Conservation (phyloP, 1,284 basidiomycete genomes). For the Fomes fomentarius region DNA sequence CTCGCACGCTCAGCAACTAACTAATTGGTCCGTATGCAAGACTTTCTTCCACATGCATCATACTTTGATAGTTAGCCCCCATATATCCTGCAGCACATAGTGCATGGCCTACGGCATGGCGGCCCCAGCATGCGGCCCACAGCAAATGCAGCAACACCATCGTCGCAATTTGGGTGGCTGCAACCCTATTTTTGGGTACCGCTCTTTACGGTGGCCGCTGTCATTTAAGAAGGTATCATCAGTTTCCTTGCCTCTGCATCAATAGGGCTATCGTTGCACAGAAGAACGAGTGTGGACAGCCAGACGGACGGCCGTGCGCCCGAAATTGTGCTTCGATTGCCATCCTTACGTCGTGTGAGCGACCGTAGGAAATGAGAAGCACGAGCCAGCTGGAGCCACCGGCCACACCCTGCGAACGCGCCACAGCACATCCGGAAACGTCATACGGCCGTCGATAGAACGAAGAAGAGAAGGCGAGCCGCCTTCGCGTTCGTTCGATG, state of each 20-base stretch:
- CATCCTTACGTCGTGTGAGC: constrained; percentile 16
- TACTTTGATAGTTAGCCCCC: background rate
- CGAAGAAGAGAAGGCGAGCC: background rate
- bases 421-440: constrained; percentile 7
- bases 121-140: too few species aligned
- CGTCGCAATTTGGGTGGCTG: background rate
- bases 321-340: constrained; percentile 10
- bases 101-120: too few species aligned
- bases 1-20: background rate
- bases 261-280: background rate
- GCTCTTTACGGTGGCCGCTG: too few species aligned
- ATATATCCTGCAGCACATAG: too few species aligned
- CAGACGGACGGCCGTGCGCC: constrained; percentile 17
- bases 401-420: constrained; percentile 15
- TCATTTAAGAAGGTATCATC: background rate
- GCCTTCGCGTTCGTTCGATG: background rate
- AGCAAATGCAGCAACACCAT: background rate
- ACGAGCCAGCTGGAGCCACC: constrained; percentile 1
- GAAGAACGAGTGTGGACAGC: constrained; percentile 8
- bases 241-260: background rate
- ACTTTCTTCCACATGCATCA: constrained; percentile 10
- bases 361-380: constrained; percentile 17
- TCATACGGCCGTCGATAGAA: constrained; percentile 1
- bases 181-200: background rate
- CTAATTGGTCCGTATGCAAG: constrained; percentile 13